Evolutionary conservation across 768 basidiomycete species (phyloP).

Genomic region (Rhizopogon vesiculosus): DNA sequence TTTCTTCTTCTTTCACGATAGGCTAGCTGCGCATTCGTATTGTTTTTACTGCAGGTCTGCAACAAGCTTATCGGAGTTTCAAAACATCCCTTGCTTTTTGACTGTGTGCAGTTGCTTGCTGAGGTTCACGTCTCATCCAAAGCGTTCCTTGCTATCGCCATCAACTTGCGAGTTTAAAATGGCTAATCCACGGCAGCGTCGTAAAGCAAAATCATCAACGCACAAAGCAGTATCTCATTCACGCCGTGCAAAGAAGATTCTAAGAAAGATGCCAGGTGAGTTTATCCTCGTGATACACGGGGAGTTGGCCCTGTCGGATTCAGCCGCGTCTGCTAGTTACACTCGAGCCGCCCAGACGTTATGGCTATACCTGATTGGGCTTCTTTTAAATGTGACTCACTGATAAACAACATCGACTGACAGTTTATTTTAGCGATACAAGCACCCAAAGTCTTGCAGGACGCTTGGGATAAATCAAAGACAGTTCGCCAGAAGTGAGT

Average conservation of each 20-base stretch:
- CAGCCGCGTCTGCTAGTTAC: no score
- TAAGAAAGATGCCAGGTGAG: conserved; percentile 77
- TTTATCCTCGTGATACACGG: conserved; percentile 1
- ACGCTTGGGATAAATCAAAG: conserved; percentile 83
- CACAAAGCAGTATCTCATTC: conserved; percentile 73
- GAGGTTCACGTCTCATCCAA: neutral
- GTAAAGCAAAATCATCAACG: conserved; percentile 77
- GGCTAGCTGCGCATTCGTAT: neutral
- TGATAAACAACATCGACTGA: neutral
- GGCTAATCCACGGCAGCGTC: conserved; percentile 93
- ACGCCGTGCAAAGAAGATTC: conserved; percentile 64
- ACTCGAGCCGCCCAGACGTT: neutral
- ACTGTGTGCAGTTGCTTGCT: neutral
- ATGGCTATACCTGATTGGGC: conserved; percentile 3
- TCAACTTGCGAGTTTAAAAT: conserved; percentile 34
- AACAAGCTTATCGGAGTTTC: neutral
- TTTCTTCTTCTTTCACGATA: neutral
- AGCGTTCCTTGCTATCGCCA: neutral
- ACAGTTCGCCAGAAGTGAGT: conserved; percentile 91
- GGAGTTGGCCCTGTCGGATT: neutral
- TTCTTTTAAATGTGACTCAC: no score
- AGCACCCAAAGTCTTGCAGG: conserved; percentile 76
- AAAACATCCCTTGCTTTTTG: neutral
- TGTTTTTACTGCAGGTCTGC: no score
- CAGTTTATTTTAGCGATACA: conserved; percentile 52